These are phyloP conservation scores for Verticillium albo-atrum DNA, from an alignment of 2,329 filamentous ascomycete genomes.

Conservation along the genomic window DNA sequence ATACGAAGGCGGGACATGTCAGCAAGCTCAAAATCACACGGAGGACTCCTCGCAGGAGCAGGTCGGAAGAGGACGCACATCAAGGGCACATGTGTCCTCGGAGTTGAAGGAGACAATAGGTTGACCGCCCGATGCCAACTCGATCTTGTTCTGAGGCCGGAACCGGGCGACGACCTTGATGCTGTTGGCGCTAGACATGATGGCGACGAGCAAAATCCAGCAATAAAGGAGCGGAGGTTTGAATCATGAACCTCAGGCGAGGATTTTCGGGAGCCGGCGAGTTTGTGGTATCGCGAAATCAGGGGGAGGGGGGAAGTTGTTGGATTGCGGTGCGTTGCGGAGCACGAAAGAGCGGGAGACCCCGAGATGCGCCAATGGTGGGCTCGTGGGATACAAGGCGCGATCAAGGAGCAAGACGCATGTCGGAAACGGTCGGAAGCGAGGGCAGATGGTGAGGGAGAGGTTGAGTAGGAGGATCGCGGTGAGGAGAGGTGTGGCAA, in stretches of 20 bases:
- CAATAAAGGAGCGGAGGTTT: neutral
- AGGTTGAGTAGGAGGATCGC: neutral
- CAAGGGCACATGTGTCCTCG: conserved; percentile 82
- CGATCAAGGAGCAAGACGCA: neutral
- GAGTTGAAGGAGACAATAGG: conserved; percentile 86
- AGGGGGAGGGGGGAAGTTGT: neutral
- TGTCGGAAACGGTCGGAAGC: neutral
- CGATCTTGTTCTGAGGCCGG: conserved; percentile 92
- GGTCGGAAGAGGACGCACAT: conserved; percentile 53
- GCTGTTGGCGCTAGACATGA: conserved; percentile 57
- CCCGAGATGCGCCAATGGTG: neutral
- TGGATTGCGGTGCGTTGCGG: neutral
- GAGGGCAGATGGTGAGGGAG: neutral
- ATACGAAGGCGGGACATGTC: conserved; percentile 10
- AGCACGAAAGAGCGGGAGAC: neutral
- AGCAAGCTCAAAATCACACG: neutral
- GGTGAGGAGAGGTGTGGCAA: neutral
- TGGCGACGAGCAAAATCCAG: conserved; percentile 21
- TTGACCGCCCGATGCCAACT: conserved; percentile 84
- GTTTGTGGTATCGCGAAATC: neutral
- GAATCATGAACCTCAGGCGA: neutral
- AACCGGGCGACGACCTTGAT: conserved; percentile 96
- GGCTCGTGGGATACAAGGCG: neutral
- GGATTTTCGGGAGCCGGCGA: neutral
- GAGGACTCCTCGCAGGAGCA: neutral